Conservation (phyloP, 306 rosid genomes). For the Malus asiatica region DNA sequence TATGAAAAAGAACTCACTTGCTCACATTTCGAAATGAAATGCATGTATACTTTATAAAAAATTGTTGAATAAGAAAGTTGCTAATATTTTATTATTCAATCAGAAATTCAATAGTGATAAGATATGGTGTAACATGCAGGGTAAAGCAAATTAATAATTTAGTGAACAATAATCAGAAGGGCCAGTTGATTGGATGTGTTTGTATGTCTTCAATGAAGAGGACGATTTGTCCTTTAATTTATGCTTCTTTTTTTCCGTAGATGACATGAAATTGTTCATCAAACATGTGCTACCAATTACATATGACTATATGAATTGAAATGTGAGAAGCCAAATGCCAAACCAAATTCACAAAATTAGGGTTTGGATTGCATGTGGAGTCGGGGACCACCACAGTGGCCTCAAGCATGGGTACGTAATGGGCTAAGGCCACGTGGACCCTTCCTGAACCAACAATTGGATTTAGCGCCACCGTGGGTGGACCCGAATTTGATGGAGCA, state of each 20-base stretch:
- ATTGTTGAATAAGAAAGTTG: background rate
- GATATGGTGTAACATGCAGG: background rate
- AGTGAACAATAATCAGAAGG: background rate
- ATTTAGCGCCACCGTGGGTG: slow-evolving; percentile 28
- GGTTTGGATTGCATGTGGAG: background rate
- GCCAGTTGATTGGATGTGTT: slow-evolving; percentile 10
- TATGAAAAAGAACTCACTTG: background rate
- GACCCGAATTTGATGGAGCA: slow-evolving; percentile 18
- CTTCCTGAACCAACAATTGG: slow-evolving; percentile 15
- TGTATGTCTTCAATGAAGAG: slow-evolving; percentile 21
- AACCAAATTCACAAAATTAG: background rate
- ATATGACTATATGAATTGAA: background rate
- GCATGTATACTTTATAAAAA: background rate
- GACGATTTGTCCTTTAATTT: slow-evolving; percentile 1
- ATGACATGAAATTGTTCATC: background rate
- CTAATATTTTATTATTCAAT: background rate
- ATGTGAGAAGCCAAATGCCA: background rate
- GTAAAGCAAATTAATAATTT: background rate
- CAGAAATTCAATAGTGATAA: slow-evolving; percentile 2
- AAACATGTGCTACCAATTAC: background rate
- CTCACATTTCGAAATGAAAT: background rate
- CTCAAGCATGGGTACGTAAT: slow-evolving; percentile 7
- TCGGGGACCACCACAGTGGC: background rate
- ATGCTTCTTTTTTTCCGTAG: background rate
- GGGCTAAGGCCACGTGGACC: slow-evolving; percentile 31